Percentiles rank a stretch among this genome's conserved stretches.
Conservation (phyloP, 2,329 filamentous ascomycete species). For the Cadophora malorum region DNA sequence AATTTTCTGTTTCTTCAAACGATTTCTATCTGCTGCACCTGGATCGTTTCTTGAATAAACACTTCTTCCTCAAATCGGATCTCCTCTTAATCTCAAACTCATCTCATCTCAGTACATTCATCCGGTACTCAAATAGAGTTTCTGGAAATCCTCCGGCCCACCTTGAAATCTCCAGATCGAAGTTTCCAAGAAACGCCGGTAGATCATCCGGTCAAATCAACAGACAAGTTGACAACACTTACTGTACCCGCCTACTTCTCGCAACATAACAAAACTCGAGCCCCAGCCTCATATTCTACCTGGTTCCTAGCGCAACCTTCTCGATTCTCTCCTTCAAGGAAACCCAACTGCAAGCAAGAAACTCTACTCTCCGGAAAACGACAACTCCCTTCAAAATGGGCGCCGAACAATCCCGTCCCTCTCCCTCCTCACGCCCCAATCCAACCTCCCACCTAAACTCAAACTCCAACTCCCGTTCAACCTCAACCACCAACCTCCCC, state of each 20-base stretch:
- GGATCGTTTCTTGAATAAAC: neutral
- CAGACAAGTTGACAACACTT: neutral
- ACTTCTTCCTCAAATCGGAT: neutral
- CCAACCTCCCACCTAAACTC: neutral
- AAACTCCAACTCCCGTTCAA: neutral
- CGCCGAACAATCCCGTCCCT: neutral
- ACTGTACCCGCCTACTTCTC: neutral
- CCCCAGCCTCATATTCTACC: neutral
- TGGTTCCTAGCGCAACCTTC: neutral
- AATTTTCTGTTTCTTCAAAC: neutral
- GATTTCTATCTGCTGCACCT: neutral
- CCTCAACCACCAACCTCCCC: neutral
- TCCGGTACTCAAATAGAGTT: neutral
- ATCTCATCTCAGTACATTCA: conserved; percentile 3
- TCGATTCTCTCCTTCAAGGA: neutral
- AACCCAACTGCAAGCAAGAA: neutral
- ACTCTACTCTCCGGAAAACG: neutral
- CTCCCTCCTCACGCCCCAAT: too few species aligned
- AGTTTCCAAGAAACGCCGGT: neutral
- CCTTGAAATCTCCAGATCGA: neutral
- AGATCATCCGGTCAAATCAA: neutral
- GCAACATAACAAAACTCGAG: neutral
- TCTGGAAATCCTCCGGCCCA: neutral
- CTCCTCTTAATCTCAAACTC: neutral
- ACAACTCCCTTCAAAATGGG: neutral